Percentiles rank a stretch among this genome's conserved stretches.
These are phyloP conservation scores for Yamadazyma nakazawae DNA, from an alignment of 805 yeast genomes.

Conservation along the genomic window DNA sequence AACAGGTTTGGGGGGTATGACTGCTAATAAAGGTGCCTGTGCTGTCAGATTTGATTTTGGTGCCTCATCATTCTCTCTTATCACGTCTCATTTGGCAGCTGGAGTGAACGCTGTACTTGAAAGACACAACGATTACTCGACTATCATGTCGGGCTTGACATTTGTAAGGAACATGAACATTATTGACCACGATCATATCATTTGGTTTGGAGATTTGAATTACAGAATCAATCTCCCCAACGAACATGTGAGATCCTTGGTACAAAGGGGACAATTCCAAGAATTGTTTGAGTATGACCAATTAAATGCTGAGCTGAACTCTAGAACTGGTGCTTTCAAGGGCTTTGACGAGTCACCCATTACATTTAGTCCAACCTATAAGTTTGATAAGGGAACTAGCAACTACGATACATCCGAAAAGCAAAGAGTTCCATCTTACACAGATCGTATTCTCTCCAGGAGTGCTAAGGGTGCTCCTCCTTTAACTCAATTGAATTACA, in stretches of 20 bases:
- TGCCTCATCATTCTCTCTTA: constrained; percentile 72
- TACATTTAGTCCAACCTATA: constrained; percentile 85
- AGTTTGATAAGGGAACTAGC: constrained; percentile 81
- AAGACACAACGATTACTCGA: constrained; percentile 78
- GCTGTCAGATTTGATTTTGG: constrained; percentile 87
- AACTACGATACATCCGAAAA: constrained; percentile 87
- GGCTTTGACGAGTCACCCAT: constrained; percentile 76
- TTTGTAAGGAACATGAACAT: constrained; percentile 72
- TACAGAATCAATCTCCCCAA: constrained; percentile 71
- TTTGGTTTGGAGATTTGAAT: constrained; percentile 96
- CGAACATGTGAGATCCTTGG: constrained; percentile 64
- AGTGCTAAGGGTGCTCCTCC: constrained; percentile 34
- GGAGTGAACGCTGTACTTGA: constrained; percentile 81
- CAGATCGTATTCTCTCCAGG: constrained; percentile 76
- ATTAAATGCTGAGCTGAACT: constrained; percentile 65
- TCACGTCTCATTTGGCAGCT: constrained; percentile 93
- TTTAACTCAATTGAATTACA: constrained; percentile 64
- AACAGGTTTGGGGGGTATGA: constrained; percentile 94
- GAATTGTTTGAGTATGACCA: constrained; percentile 73
- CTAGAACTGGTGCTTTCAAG: constrained; percentile 56
- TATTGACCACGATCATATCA: constrained; percentile 74
- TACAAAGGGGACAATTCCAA: constrained; percentile 44
- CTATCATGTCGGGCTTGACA: constrained; percentile 69
- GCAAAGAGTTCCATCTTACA: constrained; percentile 94
- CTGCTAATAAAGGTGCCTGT: constrained; percentile 96